Evolutionary conservation across 768 basidiomycete genomes (phyloP).

Genomic region (Cystoderma amianthinum): DNA sequence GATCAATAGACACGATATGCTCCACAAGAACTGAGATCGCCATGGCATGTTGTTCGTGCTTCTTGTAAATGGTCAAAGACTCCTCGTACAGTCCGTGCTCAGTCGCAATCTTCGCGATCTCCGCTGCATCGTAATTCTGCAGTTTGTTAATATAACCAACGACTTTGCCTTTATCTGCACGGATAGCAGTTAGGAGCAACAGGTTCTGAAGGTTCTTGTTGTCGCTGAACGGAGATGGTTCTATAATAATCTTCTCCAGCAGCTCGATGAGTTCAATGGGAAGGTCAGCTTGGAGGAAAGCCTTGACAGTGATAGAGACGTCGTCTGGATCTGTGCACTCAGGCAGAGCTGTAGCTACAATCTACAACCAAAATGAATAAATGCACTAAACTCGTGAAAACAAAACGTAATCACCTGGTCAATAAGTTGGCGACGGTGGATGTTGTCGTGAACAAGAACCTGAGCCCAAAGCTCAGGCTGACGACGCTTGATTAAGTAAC

Average conservation of each 20-base stretch:
- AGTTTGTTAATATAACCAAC: slow-evolving; percentile 97
- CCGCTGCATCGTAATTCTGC: slow-evolving; percentile 88
- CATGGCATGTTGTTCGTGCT: slow-evolving; percentile 90
- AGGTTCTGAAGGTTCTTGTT: slow-evolving; percentile 96
- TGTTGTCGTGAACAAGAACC: slow-evolving; percentile 83
- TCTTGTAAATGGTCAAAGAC: slow-evolving; percentile 95
- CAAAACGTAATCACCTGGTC: slow-evolving; percentile 60
- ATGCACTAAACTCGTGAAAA: not conserved
- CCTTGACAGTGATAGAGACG: slow-evolving; percentile 97
- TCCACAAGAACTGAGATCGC: slow-evolving; percentile 98
- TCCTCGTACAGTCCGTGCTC: slow-evolving; percentile 96
- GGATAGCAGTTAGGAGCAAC: slow-evolving; percentile 89
- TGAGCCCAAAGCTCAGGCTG: slow-evolving; percentile 95
- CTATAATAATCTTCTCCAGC: slow-evolving; percentile 97
- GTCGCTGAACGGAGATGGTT: slow-evolving; percentile 95
- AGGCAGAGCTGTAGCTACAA: slow-evolving; percentile 91
- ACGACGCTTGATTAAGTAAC: slow-evolving; percentile 95
- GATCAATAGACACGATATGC: slow-evolving; percentile 96
- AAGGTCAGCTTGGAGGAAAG: slow-evolving; percentile 94
- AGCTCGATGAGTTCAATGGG: slow-evolving; percentile 96
- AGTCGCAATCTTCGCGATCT: slow-evolving; percentile 95
- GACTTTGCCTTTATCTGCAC: slow-evolving; percentile 97
- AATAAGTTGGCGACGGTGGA: slow-evolving; percentile 88
- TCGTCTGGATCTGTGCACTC: slow-evolving; percentile 98
- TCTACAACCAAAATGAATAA: slow-evolving; percentile 30